Evolutionary conservation across 1,284 basidiomycete species (phyloP), one percentile per base, ranked within the genome.

Genomic region (Thecaphora frezii): DNA sequence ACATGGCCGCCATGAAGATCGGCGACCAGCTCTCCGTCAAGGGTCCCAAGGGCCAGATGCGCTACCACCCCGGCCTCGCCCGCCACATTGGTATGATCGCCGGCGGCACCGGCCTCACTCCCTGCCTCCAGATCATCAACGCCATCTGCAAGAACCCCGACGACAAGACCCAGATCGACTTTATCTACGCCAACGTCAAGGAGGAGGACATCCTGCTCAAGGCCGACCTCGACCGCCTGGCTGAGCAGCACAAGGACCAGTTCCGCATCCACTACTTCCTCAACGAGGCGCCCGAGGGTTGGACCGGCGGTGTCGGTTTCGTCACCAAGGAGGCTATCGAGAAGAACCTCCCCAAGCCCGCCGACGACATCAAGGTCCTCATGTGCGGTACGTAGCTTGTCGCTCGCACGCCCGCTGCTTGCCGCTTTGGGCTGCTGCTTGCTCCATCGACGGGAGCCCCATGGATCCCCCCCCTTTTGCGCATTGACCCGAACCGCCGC

Each of bases 101-200:
- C 21, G 94, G 94, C 46, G 85, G 85, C 33, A 85, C 94, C 4
- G 94, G 94, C 63, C 94, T 98, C 79, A 97, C 96, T 0, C 94
- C 94, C 25, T 70, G 64, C 51, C 62, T 71, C 37, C 96, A 97
- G 81, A 91, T 98, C 82, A 89, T 97, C 81, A 87, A 88, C 62
- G 89, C 92, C 24, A 86, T 87, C 12, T 85, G 94, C 76, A 89
- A 90, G 81, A 90, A 94, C 82, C 86, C 89, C 8, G 78, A 81
- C 44, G 94, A 97, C 84, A 83, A 81, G 68, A 97, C 94, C 30
- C 86, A 85, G 75, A 93, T 82, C 90, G 94, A 80, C 84, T 85
- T 98, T 69, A 90, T 98, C 79, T 98, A 97, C 81, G 94, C 96
- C 69, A 98, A 98, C 81, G 92, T 97, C 56, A 74, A 73, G 39